These are phyloP conservation scores for Phylloporus sp. DNA, from an alignment of 768 basidiomycete species.

Conservation along the genomic window DNA sequence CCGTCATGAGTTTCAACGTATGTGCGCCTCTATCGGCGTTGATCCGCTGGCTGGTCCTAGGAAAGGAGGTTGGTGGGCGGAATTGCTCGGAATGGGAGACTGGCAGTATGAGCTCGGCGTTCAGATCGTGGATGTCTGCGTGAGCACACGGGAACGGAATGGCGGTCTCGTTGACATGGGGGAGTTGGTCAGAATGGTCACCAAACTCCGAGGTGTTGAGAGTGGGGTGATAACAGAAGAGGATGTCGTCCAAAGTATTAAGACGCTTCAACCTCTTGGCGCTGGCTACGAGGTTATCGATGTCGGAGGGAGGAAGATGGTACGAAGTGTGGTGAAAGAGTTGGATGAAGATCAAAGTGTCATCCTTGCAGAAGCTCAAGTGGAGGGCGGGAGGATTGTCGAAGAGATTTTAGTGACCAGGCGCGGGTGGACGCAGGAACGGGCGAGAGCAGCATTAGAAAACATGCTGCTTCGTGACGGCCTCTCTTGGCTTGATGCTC, in stretches of 20 bases:
- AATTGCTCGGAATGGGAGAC: conserved; percentile 82
- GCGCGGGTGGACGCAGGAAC: conserved; percentile 75
- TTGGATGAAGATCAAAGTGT: conserved; percentile 86
- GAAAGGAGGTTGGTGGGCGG: conserved; percentile 89
- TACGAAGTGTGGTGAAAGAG: conserved; percentile 86
- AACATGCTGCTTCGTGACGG: conserved; percentile 91
- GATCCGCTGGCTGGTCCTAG: conserved; percentile 88
- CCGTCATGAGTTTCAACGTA: conserved; percentile 88
- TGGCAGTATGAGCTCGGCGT: conserved; percentile 97
- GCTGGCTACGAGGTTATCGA: conserved; percentile 88
- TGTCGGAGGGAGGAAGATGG: conserved; percentile 68
- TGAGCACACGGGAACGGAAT: conserved; percentile 82
- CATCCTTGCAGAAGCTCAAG: conserved; percentile 71
- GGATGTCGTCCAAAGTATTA: conserved; percentile 79
- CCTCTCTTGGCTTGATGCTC: conserved; percentile 92
- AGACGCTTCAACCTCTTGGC: conserved; percentile 81
- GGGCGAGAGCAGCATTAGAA: conserved; percentile 74
- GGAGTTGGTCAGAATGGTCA: conserved; percentile 78
- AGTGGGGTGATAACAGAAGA: conserved; percentile 77
- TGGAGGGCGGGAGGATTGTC: conserved; percentile 65
- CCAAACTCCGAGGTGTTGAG: conserved; percentile 66
- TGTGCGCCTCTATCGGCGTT: conserved; percentile 93
- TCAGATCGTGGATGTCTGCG: conserved; percentile 90
- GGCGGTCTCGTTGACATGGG: conserved; percentile 90
- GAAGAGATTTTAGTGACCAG: conserved; percentile 55